Base-by-base conservation (phyloP, 2,329 filamentous ascomycete species). In the Verticillium dahliae region DNA sequence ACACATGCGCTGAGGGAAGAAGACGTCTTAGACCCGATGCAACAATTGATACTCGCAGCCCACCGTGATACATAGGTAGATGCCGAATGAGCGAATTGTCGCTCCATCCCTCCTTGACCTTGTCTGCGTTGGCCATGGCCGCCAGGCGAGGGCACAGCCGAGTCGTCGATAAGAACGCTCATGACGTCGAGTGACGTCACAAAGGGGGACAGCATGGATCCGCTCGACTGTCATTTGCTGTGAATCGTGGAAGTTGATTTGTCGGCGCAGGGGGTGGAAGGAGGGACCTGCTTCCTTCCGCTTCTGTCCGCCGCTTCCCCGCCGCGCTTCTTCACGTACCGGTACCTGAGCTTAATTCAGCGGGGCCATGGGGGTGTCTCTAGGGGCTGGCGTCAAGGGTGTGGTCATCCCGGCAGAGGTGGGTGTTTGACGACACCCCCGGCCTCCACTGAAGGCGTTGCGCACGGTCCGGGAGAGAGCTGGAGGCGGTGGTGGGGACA, bases 101-200 rank as follows among this genome's bases (percentile, higher is more conserved):
- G 45, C 45, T 27, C 45, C 45, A 52, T 22, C n/a, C n/a, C 45
- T 27, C 45, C 9, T 27, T 27, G 18, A n/a, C n/a, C 41, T 22
- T 50, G n/a, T 18, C 13, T 27, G 18, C 45, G 45, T 52, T 27
- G 18, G 9, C 7, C 45, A 11, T 52, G 45, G n/a, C 45, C 22
- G 45, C 18, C 45, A 52, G 45, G 18, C n/a, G 45, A 52, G 45
- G 27, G 27, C 27, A 52, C 4, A 18, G 45, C 45, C 18, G n/a
- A 52, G 15, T 52, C 45, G 45, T 52, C 45, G 22, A 58, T 22
- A 50, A n/a, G 22, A 58, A 50, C 27, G 22, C 14, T 2, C 13
- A 59, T 59, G 58, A 59, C 58, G 58, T 59, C 34, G 34, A 4
- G 15, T 31, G 41, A 59, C 58, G 58, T 59, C 58, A 59, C 45